Base-by-base conservation (phyloP, 2,329 filamentous ascomycete genomes). In the Aspergillus pseudonomiae region DNA sequence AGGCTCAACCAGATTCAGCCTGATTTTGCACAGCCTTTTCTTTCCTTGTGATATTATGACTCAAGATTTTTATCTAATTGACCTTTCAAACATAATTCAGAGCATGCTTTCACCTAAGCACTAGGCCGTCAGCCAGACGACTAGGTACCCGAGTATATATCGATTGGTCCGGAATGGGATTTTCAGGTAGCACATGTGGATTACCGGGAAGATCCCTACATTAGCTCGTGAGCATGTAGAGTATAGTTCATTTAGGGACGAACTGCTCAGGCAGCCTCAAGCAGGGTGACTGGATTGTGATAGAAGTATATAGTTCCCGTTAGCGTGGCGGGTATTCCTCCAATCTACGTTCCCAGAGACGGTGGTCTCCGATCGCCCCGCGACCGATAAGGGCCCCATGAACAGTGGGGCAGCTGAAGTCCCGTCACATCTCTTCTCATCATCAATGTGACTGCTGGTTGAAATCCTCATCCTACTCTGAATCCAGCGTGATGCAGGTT, bases 391-490 rank as follows among this genome's bases (percentile, higher is more conserved):
- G 59, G 39, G 1, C n/a, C 36, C 24, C 50, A 50, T 52, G 28
- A 52, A 56, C 30, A 61, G 59, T 61, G 59, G 59, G 41, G 53
- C 52, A 61, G 46, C 57, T 45, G 48, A 52, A 52, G 21, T 32
- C 19, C 28, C 48, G 21, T 34, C 28, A 32, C 28, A 21, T 34
- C 28, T 9, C 14, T 12, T 32, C 19, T n/a, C 19, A 6, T 9
- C 5, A 30, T 36, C 16, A 30, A 52, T 32, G 48, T 52, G 28
- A 24, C 24, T n/a, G 24, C 11, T 21, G 11, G 21, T 46, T 46
- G 55, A 41, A 19, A 24, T 28, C 7, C 30, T 52, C 21, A 41
- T 39, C 5, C 45, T 41, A 16, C 34, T 30, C 10, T 26, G 21
- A 11, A 45, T 54, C 19, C 28, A 52, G 48, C 48, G 19, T 32